Conservation (phyloP, 805 yeast genomes). For the Jamesozyma hellenica region DNA sequence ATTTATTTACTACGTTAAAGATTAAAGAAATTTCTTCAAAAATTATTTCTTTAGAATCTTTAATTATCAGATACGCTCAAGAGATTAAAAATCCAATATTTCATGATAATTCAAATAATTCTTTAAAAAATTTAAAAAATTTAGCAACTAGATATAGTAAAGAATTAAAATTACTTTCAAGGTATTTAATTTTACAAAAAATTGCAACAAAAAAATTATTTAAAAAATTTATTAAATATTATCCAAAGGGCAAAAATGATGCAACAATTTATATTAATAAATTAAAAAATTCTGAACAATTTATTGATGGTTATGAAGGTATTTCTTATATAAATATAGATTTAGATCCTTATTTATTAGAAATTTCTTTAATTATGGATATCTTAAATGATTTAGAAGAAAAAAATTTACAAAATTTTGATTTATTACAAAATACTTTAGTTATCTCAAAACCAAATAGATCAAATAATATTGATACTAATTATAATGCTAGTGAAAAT, state of each 20-base stretch:
- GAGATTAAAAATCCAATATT: background rate
- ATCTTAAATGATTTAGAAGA: conserved; percentile 22
- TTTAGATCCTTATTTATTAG: conserved; percentile 40
- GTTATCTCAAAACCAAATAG: no score
- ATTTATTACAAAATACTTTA: conserved; percentile 1
- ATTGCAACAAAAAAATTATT: conserved; percentile 51
- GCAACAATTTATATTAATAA: conserved; percentile 10
- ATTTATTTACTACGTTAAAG: conserved; percentile 22
- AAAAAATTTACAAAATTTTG: conserved; percentile 1
- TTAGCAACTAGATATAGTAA: conserved; percentile 20
- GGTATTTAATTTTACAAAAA: conserved; percentile 50
- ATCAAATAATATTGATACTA: background rate
- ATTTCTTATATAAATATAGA: conserved; percentile 40
- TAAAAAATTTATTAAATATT: conserved; percentile 36
- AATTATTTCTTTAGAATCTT: conserved; percentile 21
- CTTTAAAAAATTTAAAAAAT: conserved; percentile 10
- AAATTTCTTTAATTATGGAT: conserved; percentile 36
- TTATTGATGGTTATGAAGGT: conserved; percentile 30
- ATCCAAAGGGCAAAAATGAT: conserved; percentile 10
- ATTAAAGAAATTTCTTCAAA: conserved; percentile 24
- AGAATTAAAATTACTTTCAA: conserved; percentile 42
- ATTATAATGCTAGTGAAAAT: background rate
- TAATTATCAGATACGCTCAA: conserved; percentile 13
- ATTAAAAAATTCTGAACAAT: conserved; percentile 11
- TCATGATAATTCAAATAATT: conserved; percentile 3